These are phyloP conservation scores for Pulveroboletus sp. DNA, from an alignment of 768 basidiomycete species.

Conservation along the genomic window DNA sequence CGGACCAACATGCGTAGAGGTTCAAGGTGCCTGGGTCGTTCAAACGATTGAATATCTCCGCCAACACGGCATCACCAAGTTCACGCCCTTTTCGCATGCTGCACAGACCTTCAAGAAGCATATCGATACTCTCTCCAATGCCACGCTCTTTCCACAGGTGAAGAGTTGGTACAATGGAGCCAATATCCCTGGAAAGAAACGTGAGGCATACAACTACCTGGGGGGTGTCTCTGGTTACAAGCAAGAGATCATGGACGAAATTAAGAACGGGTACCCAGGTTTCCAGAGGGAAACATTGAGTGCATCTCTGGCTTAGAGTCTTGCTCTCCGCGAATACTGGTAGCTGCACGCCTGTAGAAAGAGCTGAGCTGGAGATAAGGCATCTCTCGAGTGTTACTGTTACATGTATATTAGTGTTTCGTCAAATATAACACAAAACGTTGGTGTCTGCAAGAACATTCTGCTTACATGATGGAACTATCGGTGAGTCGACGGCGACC, in stretches of 20 bases:
- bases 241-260: conserved; percentile 13
- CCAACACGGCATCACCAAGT: conserved; percentile 2
- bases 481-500: too few species aligned
- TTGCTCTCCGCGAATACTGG: too few species aligned
- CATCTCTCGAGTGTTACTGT: too few species aligned
- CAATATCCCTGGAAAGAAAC: conserved; percentile 2
- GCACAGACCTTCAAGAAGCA: conserved; percentile 8
- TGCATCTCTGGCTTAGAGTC: too few species aligned
- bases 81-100: conserved; percentile 4
- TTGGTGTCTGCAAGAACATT: too few species aligned
- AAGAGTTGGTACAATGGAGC: conserved; percentile 3
- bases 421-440: too few species aligned
- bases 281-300: conserved; percentile 8
- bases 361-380: too few species aligned
- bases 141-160: conserved; percentile 7
- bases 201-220: background rate
- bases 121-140: background rate
- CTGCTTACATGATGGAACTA: too few species aligned
- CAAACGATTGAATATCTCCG: conserved; percentile 12
- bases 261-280: too few species aligned
- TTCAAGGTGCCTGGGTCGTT: conserved; percentile 7
- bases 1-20: conserved; percentile 9
- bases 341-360: too few species aligned
- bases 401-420: too few species aligned
- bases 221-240: background rate